A percentile compares a stretch with the other conserved stretches of the same genome.
phyloP scores from a whole-genome alignment of 2,329 filamentous ascomycete species.

The Trichoderma koningiopsis region DNA sequence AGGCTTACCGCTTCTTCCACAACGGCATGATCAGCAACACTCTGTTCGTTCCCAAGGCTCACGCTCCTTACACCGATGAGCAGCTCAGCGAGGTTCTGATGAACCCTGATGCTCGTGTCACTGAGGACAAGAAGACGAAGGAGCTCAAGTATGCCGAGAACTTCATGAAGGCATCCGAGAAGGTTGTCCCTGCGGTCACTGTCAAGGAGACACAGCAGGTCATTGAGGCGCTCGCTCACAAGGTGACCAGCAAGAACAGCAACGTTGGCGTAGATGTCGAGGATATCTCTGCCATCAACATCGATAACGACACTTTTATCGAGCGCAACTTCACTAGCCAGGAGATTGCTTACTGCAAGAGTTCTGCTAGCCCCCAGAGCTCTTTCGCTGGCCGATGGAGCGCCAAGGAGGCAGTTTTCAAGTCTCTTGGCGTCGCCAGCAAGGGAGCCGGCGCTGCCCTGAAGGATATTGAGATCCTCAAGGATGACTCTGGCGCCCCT shows the following conservation, averaged over 20 bases:
- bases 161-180: conserved; percentile 67
- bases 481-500: conserved; percentile 79
- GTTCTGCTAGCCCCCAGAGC: conserved; percentile 76
- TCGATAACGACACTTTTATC: conserved; percentile 90
- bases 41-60: conserved; percentile 92
- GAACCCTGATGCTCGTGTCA: conserved; percentile 88
- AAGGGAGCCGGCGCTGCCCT: conserved; percentile 86
- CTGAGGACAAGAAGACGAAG: conserved; percentile 81
- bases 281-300: conserved; percentile 82
- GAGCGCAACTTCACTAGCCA: conserved; percentile 88
- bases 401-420: conserved; percentile 98
- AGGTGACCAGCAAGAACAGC: conserved; percentile 59
- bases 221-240: conserved; percentile 74
- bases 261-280: conserved; percentile 95
- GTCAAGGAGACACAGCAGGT: conserved; percentile 69
- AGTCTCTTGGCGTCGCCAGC: conserved; percentile 84
- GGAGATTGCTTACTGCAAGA: conserved; percentile 85
- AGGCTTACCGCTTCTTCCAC: conserved; percentile 98
- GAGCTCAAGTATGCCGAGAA: conserved; percentile 72
- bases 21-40: conserved; percentile 98
- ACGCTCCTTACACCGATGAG: conserved; percentile 85
- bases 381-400: conserved; percentile 96
- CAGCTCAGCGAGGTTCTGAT: conserved; percentile 87
- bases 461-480: conserved; percentile 91
- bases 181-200: conserved; percentile 52